These are phyloP conservation scores for Suhomyces xylopsoci DNA, from an alignment of 805 yeast species.

Conservation along the genomic window DNA sequence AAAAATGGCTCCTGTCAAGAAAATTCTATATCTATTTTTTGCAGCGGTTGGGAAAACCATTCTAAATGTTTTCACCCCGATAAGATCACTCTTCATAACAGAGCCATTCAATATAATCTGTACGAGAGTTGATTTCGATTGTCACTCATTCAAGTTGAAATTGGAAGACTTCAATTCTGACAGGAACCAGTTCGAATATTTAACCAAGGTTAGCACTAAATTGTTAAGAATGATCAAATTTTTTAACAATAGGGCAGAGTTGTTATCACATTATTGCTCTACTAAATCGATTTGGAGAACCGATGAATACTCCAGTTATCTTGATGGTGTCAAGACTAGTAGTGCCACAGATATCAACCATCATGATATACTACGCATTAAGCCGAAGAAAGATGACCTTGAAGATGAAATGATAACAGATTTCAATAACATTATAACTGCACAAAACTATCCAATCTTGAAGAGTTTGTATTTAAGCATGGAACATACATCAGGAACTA, in stretches of 20 bases:
- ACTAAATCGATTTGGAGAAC: slow-evolving; percentile 20
- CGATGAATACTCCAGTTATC: slow-evolving; percentile 6
- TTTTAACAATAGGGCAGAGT: slow-evolving; percentile 28
- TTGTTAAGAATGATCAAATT: slow-evolving; percentile 31
- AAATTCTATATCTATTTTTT: slow-evolving; percentile 33
- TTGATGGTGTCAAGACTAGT: slow-evolving; percentile 9
- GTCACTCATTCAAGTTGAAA: slow-evolving; percentile 13
- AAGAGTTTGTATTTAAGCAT: slow-evolving; percentile 7
- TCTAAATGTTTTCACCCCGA: slow-evolving; percentile 30
- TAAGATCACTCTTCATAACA: slow-evolving; percentile 31
- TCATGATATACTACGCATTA: slow-evolving; percentile 15
- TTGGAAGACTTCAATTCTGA: slow-evolving; percentile 9
- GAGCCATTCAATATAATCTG: slow-evolving; percentile 34
- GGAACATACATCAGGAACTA: neutral
- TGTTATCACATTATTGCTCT: slow-evolving; percentile 24
- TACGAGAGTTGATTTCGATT: slow-evolving; percentile 30
- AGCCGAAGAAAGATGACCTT: slow-evolving; percentile 15
- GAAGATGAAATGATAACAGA: slow-evolving; percentile 16
- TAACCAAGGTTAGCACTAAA: slow-evolving; percentile 22
- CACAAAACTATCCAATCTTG: slow-evolving; percentile 19
- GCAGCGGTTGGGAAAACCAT: slow-evolving; percentile 34
- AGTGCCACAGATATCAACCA: slow-evolving; percentile 6
- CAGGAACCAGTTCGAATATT: slow-evolving; percentile 18
- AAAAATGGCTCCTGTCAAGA: slow-evolving; percentile 26
- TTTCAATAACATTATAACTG: slow-evolving; percentile 9